Base-by-base conservation (phyloP, 129 eudicot genomes). In the Centella asiatica region DNA sequence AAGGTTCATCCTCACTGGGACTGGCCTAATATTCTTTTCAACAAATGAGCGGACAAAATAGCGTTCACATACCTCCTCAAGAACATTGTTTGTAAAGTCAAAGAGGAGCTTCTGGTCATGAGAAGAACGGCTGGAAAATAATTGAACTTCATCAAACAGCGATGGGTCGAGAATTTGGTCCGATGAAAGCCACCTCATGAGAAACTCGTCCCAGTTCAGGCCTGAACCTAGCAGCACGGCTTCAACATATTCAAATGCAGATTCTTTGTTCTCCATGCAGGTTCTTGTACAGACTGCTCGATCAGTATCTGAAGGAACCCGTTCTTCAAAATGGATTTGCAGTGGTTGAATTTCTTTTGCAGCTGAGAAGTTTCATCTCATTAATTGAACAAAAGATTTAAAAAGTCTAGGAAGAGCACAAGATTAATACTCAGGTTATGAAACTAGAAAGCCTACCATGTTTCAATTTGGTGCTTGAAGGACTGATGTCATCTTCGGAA, bases 201-300 rank as follows among this genome's bases (percentile, higher is more conserved):
- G 85, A 64, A 80, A 89, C 54, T 87, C 96, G 22, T 85, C 92
- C 96, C 96, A 88, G 62, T 79, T 85, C 75, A 93, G 81, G 60
- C 79, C 99, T 1, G 99, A 87, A 64, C 85, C 94, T 46, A 82
- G 74, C 19, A 88, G 70, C 47, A 93, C 92, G 2, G 90, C 99
- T 73, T 93, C 94, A 27, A 93, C 76, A 63, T 88, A 93, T 57
- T 93, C 92, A 34, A 84, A 80, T 49, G 93, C 80, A 34, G 96
- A 82, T 74, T 93, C 95, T 56, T 85, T 87, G 22, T 78, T 79
- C 34, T 84, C 86, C 40, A 46, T 15, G 69, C 74, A 72, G 60
- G 67, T 63, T 72, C 74, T 85, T 57, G 67, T 10, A 57, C 76
- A 60, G 17, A 42, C 60, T 70, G 61, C 85, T 64, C 69, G 73